These are phyloP conservation scores for Naganishia randhawae DNA, from an alignment of 768 basidiomycete species.

Conservation along the genomic window DNA sequence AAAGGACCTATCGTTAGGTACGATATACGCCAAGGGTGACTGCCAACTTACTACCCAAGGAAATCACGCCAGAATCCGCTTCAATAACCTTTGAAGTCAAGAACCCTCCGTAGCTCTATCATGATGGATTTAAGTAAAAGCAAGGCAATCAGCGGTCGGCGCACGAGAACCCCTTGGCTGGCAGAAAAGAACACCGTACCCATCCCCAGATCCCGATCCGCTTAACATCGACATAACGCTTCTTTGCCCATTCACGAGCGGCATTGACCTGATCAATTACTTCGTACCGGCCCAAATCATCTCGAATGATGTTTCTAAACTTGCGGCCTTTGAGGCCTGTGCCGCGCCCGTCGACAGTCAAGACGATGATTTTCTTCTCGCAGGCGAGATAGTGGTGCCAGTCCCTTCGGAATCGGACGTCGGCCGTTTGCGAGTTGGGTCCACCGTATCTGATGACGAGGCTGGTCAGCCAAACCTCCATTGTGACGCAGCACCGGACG, in stretches of 20 bases:
- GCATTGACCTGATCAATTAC: constrained; percentile 83
- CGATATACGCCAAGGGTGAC: not conserved
- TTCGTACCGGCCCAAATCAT: constrained; percentile 84
- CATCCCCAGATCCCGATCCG: constrained; percentile 97
- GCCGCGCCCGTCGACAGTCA: constrained; percentile 86
- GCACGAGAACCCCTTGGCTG: not conserved
- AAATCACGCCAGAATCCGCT: constrained; percentile 81
- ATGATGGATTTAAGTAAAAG: not conserved
- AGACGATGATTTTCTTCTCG: constrained; percentile 74
- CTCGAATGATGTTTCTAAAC: constrained; percentile 80
- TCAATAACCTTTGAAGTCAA: constrained; percentile 92
- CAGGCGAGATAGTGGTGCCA: constrained; percentile 87
- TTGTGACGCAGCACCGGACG: not conserved
- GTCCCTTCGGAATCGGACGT: constrained; percentile 64
- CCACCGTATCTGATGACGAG: constrained; percentile 74
- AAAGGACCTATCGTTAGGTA: not conserved
- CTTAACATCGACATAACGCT: constrained; percentile 79
- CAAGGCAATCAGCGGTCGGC: not conserved
- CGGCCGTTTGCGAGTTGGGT: constrained; percentile 75
- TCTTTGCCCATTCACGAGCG: constrained; percentile 79
- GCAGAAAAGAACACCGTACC: constrained; percentile 64
- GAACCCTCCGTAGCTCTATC: constrained; percentile 89
- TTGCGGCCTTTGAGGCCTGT: constrained; percentile 85
- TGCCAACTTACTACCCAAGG: constrained; percentile 69
- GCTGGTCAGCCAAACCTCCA: not conserved